Base-by-base conservation (phyloP, 106 monocot genomes). In the Iris macrosiphon region DNA sequence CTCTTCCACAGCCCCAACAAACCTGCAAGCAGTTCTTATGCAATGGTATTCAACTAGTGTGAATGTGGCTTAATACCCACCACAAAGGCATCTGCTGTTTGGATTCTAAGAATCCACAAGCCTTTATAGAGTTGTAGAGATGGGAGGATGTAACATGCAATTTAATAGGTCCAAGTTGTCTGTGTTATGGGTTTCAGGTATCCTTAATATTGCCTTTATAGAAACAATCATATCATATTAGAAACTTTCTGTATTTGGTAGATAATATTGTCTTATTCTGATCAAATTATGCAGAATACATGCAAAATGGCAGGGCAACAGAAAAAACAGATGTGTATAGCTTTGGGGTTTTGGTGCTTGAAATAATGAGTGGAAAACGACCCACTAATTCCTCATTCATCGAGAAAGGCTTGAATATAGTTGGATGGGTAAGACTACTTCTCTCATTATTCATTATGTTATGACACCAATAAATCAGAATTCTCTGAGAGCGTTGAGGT, bases 321-420 rank as follows among this genome's bases (percentile, higher is more conserved):
- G 96, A 90, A 57, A 96, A 90, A 56, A 83, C 96, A 19, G 96
- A 96, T 71, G 90, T 90, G 40, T 96, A 90, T 72, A 96, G 96
- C 44, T 96, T 96, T 70, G 96, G 96, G 64, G 96, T 90, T 43
- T 62, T 96, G 48, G 39, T 96, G 58, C 96, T 96, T 49, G 90
- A 96, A 72, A 59, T 96, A 63, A 64, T 96, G 20, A 96, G 96
- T 52, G 82, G 96, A 60, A 96, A 90, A 57, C 82, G 96, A 3
- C 96, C 89, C 45, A 96, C 96, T 32, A 90, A 96, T 78, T 69
- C 96, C 15, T 85, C 90, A 45, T 96, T 86, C 65, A 86, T 90
- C 34, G 96, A 90, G 66, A 96, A 96, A 42, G 96, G 96, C 55
- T 70, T 96, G 55, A 90, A 96, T 58, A 90, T 96, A 52, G 96